Percentiles rank a stretch among this genome's conserved stretches.
These are phyloP conservation scores for Talaromyces sp. DNA, from an alignment of 2,329 filamentous ascomycete genomes.

Conservation along the genomic window DNA sequence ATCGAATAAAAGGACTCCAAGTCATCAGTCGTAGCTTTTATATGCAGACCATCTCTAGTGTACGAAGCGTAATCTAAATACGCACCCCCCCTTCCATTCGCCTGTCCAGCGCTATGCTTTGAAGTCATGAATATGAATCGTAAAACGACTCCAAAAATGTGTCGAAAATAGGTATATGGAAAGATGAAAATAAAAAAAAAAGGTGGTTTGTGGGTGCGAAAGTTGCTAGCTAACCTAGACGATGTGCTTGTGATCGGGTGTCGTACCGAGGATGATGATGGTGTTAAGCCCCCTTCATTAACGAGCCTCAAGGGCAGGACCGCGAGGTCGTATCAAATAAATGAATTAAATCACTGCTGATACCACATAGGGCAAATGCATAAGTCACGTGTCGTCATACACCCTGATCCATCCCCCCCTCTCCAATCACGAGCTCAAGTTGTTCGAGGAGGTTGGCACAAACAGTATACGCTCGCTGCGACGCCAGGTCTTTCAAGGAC, in stretches of 20 bases:
- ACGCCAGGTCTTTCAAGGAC: conserved; percentile 26
- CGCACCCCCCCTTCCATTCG: background rate
- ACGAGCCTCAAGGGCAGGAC: background rate
- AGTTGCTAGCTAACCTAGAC: background rate
- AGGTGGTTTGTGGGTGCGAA: no score
- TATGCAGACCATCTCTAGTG: background rate
- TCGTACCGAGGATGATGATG: background rate
- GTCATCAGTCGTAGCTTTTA: background rate
- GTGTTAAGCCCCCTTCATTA: background rate
- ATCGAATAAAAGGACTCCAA: background rate
- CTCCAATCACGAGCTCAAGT: background rate
- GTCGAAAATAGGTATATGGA: background rate
- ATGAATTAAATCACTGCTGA: background rate
- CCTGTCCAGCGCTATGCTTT: background rate
- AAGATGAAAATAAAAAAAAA: background rate
- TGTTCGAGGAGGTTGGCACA: conserved; percentile 13
- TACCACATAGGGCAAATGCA: background rate
- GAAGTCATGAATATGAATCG: background rate
- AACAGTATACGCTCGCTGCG: conserved; percentile 28
- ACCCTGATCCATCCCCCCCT: background rate
- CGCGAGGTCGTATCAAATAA: background rate
- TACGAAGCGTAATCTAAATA: background rate
- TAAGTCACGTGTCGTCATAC: background rate
- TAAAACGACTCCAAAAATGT: background rate
- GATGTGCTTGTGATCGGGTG: background rate